Base-by-base conservation (phyloP, 768 basidiomycete species). In the Candolleomyces eurysporus region DNA sequence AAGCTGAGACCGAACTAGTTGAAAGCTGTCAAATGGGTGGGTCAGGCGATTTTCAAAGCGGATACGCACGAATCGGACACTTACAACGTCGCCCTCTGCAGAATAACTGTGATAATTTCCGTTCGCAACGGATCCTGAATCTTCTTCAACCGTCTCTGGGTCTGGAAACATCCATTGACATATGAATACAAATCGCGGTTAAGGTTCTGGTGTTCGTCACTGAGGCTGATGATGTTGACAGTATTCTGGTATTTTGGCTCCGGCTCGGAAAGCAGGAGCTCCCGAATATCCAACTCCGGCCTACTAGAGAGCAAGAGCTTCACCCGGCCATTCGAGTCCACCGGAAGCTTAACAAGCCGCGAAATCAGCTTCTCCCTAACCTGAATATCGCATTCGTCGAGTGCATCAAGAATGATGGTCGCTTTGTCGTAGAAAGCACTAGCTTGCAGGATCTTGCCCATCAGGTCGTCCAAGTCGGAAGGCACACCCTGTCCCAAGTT, bases 261-360 rank as follows among this genome's bases (percentile, higher is more conserved):
- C 51, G 51, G 51, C 26, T 22, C 51, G n/a, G 51, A 26, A 13
- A 52, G 51, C 22, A 52, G n/a, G 32, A 52, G 51, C 51, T 52
- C 30, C 26, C 26, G 26, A 31, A 52, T 52, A 32, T 52, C 51
- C 4, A 26, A 11, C 51, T 52, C 51, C 22, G 51, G 51, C n/a
- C 51, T 52, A n/a, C 51, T 52, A 14, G 51, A 52, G 22, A 52
- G 30, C 51, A 52, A n/a, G 9, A 52, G 51, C n/a, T 32, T 52
- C 11, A 52, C 30, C 51, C 51, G 48, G 11, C 51, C 51, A 26
- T 52, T 52, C 48, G 51, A 30, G 30, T 52, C 51, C n/a, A 52
- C 30, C 30, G 51, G 51, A 26, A 52, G 51, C 21, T 52, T 52
- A 31, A 52, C 51, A 8, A 52, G 51, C 51, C 51, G 26, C 26